Percentiles rank a stretch among this genome's conserved stretches.
phyloP scores from a whole-genome alignment of 441 rosid genomes.

The Populus hybrid region DNA sequence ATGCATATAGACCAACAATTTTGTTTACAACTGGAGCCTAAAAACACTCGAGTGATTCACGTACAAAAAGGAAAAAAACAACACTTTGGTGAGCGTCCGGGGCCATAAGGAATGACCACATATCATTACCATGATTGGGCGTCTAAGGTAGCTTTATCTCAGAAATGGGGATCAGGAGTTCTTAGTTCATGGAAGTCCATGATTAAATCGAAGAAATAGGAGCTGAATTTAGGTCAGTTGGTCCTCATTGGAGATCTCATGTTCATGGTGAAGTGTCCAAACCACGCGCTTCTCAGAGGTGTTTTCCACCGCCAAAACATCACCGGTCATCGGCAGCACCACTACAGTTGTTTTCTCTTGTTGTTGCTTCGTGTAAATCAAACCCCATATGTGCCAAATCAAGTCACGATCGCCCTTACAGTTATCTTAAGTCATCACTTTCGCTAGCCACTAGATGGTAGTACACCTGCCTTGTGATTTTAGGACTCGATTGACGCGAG shows the following conservation, averaged over 20 bases:
- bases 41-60: no score
- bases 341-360: neutral
- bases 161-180: neutral
- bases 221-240: neutral
- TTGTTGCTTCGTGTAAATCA: no score
- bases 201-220: constrained; percentile 1
- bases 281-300: neutral
- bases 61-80: no score
- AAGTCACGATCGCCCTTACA: no score
- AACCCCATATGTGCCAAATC: no score
- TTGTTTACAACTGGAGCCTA: no score
- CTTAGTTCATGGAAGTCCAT: constrained; percentile 3
- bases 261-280: neutral
- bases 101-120: neutral
- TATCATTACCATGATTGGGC: neutral
- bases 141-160: neutral
- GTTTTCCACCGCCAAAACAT: constrained; percentile 7
- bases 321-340: neutral
- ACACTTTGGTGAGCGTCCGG: neutral
- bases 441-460: no score
- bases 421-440: no score
- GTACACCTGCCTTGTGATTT: no score
- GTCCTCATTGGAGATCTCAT: neutral
- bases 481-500: no score
- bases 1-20: no score